These are phyloP conservation scores for Linum trigynum DNA, from an alignment of 345 rosid genomes.

Conservation along the genomic window DNA sequence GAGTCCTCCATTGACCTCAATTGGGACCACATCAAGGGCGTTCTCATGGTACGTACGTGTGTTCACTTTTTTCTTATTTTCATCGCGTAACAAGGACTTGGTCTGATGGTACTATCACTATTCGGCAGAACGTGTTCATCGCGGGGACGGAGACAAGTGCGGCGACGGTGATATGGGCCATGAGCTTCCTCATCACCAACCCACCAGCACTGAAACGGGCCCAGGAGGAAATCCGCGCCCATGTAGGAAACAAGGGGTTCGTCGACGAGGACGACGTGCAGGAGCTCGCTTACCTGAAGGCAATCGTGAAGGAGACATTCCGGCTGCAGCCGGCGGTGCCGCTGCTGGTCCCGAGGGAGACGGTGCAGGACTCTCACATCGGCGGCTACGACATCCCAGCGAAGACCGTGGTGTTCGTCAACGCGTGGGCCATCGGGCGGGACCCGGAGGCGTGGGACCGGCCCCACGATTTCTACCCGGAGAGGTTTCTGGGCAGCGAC, in stretches of 20 bases:
- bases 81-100: too few relatives aligned
- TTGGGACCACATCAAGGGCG: slow-evolving; percentile 5
- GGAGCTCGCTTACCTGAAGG: slow-evolving; percentile 21
- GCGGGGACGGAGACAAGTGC: slow-evolving; percentile 35
- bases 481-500: too few relatives aligned
- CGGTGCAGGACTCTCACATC: slow-evolving; percentile 18
- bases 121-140: slow-evolving; percentile 29
- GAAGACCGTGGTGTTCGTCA: slow-evolving; percentile 27
- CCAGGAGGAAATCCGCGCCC: slow-evolving; percentile 25
- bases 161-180: slow-evolving; percentile 28
- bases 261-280: slow-evolving; percentile 30
- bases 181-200: slow-evolving; percentile 29
- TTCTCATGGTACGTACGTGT: slow-evolving; percentile 3
- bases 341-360: slow-evolving; percentile 31
- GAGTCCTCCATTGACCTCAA: not conserved
- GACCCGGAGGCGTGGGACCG: slow-evolving; percentile 16
- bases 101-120: too few relatives aligned
- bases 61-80: too few relatives aligned
- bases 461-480: not conserved
- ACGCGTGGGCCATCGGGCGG: slow-evolving; percentile 18
- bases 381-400: slow-evolving; percentile 29
- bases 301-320: slow-evolving; percentile 10
- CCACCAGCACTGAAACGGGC: slow-evolving; percentile 25
- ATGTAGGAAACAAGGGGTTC: slow-evolving; percentile 12
- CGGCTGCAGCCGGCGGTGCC: slow-evolving; percentile 36